Percentiles rank a stretch among this genome's conserved stretches.
These are phyloP conservation scores for Solanum infundibuliforme DNA, from an alignment of 257 asterid species.

Conservation along the genomic window DNA sequence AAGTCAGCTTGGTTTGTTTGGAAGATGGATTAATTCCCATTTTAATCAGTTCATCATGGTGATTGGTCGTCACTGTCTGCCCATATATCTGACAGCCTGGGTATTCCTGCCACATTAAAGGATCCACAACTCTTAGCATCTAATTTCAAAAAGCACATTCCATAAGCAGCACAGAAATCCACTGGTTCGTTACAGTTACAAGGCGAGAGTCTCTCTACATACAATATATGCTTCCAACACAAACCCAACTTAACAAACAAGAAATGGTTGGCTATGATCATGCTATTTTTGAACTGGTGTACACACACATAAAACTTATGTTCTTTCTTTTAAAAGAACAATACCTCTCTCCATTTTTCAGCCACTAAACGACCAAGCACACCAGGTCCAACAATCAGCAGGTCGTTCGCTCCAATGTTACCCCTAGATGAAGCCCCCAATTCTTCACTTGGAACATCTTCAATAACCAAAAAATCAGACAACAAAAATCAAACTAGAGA, in stretches of 20 bases:
- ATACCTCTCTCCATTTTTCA: slow-evolving; percentile 85
- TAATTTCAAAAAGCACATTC: neutral
- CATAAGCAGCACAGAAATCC: neutral
- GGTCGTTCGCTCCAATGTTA: slow-evolving; percentile 54
- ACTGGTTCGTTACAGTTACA: neutral
- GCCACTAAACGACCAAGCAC: slow-evolving; percentile 93
- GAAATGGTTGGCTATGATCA: neutral
- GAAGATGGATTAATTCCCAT: slow-evolving; percentile 71
- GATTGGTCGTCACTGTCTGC: slow-evolving; percentile 63
- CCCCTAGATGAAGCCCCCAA: slow-evolving; percentile 36
- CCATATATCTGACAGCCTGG: slow-evolving; percentile 73
- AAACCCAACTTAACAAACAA: neutral
- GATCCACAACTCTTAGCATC: neutral
- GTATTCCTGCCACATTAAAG: slow-evolving; percentile 43
- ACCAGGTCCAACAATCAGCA: slow-evolving; percentile 95
- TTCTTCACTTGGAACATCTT: slow-evolving; percentile 40
- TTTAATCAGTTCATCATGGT: slow-evolving; percentile 71
- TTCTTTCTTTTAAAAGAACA: neutral
- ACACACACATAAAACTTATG: neutral
- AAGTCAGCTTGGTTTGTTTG: slow-evolving; percentile 32
- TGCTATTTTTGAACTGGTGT: neutral
- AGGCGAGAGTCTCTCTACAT: neutral
- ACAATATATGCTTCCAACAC: neutral
- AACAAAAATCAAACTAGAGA: neutral
- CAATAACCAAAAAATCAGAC: neutral